These are phyloP conservation scores for Umbelopsis sp. DNA, from an alignment of 192 early-diverging fungal genomes.

Conservation along the genomic window DNA sequence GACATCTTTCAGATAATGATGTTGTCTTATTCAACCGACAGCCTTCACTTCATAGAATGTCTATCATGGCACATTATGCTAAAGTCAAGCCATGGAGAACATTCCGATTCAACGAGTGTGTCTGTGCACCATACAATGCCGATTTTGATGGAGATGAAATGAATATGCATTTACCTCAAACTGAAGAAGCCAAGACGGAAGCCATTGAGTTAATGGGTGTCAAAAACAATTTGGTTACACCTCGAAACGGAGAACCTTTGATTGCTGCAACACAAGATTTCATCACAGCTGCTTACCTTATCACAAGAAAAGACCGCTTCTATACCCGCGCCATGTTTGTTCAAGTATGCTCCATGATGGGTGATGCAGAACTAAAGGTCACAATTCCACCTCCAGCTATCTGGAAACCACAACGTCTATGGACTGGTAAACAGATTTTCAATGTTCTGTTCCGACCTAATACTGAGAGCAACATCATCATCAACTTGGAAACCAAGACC, in stretches of 20 bases:
- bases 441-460: conserved; percentile 89
- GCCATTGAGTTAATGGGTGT: conserved; percentile 96
- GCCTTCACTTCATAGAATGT: conserved; percentile 95
- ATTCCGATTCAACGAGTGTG: conserved; percentile 99
- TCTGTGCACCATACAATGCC: conserved; percentile 99
- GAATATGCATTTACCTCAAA: conserved; percentile 99
- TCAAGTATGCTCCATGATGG: conserved; percentile 91
- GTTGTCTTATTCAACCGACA: conserved; percentile 99
- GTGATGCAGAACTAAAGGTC: conserved; percentile 80
- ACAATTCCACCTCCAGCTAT: conserved; percentile 95
- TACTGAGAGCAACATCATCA: conserved; percentile 55
- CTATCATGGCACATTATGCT: conserved; percentile 95
- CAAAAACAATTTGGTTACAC: conserved; percentile 96
- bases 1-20: conserved; percentile 93
- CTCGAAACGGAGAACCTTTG: conserved; percentile 96
- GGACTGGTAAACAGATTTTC: conserved; percentile 98
- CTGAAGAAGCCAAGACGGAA: conserved; percentile 97
- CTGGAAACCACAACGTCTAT: conserved; percentile 84
- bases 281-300: conserved; percentile 92
- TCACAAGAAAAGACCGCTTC: conserved; percentile 93
- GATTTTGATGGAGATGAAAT: conserved; percentile 99
- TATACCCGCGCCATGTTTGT: conserved; percentile 93
- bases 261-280: conserved; percentile 99
- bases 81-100: conserved; percentile 96
- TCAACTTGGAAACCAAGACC: conserved; percentile 93